Evolutionary conservation across 164 flowering plant species (phyloP).

Genomic region (Piper longum): DNA sequence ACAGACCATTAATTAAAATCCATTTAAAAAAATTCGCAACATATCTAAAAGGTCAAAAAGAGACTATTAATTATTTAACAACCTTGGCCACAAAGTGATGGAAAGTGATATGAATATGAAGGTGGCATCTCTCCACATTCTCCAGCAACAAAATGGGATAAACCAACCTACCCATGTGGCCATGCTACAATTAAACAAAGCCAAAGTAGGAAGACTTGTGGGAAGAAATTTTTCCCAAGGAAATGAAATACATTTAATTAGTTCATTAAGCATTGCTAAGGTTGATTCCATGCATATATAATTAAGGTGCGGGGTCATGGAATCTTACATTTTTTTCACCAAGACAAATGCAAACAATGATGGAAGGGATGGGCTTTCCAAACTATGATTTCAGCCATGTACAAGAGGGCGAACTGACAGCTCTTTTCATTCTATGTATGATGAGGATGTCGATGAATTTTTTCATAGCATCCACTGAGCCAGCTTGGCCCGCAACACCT

Average conservation of each 20-base stretch:
- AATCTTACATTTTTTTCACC: neutral
- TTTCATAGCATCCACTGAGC: neutral
- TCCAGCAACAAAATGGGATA: neutral
- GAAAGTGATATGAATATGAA: too few relatives aligned
- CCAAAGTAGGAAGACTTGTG: neutral
- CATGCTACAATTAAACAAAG: slow-evolving; percentile 3
- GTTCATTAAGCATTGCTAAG: too few relatives aligned
- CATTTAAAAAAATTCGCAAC: too few relatives aligned
- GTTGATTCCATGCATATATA: neutral
- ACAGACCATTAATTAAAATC: too few relatives aligned
- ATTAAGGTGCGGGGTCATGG: neutral
- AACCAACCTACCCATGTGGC: neutral
- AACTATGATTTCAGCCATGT: slow-evolving; percentile 5
- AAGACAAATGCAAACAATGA: neutral
- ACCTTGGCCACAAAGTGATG: too few relatives aligned
- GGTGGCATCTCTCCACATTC: neutral
- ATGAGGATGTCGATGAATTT: slow-evolving; percentile 8
- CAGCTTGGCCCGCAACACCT: slow-evolving; percentile 2
- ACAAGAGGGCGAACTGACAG: slow-evolving; percentile 6
- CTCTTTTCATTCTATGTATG: slow-evolving; percentile 8
- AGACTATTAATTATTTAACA: too few relatives aligned
- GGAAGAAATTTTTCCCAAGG: slow-evolving; percentile 3
- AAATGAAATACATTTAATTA: neutral
- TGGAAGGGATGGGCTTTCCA: neutral
- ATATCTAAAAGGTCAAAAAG: too few relatives aligned